Conservation (phyloP, 805 yeast genomes). For the Metschnikowia cerradonensis region DNA sequence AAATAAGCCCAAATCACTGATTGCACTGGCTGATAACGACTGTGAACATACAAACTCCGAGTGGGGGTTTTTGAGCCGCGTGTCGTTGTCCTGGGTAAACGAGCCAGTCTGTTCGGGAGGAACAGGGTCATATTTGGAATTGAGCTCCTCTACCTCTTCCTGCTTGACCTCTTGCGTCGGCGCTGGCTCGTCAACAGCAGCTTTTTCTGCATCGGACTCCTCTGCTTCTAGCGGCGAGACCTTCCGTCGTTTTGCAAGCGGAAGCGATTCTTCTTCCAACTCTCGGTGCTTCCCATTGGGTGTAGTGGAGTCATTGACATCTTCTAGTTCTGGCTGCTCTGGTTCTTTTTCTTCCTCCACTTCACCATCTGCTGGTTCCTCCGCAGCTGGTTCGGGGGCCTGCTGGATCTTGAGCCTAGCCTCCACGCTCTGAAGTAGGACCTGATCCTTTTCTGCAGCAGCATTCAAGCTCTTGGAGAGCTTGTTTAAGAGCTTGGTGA, state of each 20-base stretch:
- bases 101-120: conserved; percentile 47
- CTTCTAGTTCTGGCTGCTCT: conserved; percentile 5
- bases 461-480: conserved; percentile 36
- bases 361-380: conserved; percentile 5
- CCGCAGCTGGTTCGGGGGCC: conserved; percentile 2
- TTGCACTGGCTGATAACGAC: conserved; percentile 60
- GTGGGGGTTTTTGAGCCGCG: conserved; percentile 63
- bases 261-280: conserved; percentile 13
- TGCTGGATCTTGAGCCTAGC: conserved; percentile 3
- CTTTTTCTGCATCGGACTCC: not conserved
- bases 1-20: conserved; percentile 58
- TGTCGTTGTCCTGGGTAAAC: conserved; percentile 51
- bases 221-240: not conserved
- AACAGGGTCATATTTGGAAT: conserved; percentile 29
- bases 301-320: not conserved
- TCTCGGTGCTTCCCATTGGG: conserved; percentile 7
- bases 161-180: not conserved
- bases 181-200: not conserved
- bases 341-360: not conserved
- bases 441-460: conserved; percentile 29
- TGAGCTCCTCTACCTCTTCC: conserved; percentile 15
- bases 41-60: conserved; percentile 72
- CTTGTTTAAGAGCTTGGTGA: conserved; percentile 41
- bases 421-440: conserved; percentile 21
- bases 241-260: conserved; percentile 16